Conservation (phyloP, 805 yeast genomes). For the Candida taoyuanica region DNA sequence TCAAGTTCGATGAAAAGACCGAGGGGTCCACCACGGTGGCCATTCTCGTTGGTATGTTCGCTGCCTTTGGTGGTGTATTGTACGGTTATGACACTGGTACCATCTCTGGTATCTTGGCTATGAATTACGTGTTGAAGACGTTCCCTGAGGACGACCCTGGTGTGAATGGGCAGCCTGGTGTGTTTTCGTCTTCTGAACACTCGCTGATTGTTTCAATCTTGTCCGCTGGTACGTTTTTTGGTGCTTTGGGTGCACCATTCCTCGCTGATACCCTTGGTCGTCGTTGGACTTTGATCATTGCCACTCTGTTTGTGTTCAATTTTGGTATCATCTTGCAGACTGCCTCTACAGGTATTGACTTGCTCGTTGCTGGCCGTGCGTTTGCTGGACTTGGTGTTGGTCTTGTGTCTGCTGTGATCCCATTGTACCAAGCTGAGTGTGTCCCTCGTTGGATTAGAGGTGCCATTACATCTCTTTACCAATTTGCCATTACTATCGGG, state of each 20-base stretch:
- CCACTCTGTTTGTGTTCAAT: conserved; percentile 44
- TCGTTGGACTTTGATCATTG: conserved; percentile 40
- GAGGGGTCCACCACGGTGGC: conserved; percentile 47
- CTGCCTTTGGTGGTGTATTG: conserved; percentile 63
- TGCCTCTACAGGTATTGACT: conserved; percentile 40
- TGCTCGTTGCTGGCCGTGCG: conserved; percentile 63
- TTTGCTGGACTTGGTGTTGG: conserved; percentile 76
- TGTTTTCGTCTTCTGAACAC: conserved; percentile 43
- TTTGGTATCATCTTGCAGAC: conserved; percentile 50
- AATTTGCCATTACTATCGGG: conserved; percentile 71
- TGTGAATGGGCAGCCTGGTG: conserved; percentile 32
- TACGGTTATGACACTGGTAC: conserved; percentile 70
- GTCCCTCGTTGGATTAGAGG: conserved; percentile 79
- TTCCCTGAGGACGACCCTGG: conserved; percentile 36
- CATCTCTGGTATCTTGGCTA: conserved; percentile 61
- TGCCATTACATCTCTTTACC: conserved; percentile 70
- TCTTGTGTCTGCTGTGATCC: conserved; percentile 64
- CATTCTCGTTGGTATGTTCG: conserved; percentile 51
- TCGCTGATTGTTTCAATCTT: conserved; percentile 68
- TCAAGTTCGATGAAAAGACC: conserved; percentile 43
- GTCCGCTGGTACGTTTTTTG: conserved; percentile 67
- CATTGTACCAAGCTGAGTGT: conserved; percentile 75
- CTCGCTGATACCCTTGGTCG: conserved; percentile 53
- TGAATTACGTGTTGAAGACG: conserved; percentile 47
- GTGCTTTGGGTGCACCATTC: conserved; percentile 60